A percentile compares a stretch with the other conserved stretches of the same genome.
Evolutionary conservation across 2,329 filamentous ascomycete species (phyloP).

Genomic region (Talaromyces funiculosus): DNA sequence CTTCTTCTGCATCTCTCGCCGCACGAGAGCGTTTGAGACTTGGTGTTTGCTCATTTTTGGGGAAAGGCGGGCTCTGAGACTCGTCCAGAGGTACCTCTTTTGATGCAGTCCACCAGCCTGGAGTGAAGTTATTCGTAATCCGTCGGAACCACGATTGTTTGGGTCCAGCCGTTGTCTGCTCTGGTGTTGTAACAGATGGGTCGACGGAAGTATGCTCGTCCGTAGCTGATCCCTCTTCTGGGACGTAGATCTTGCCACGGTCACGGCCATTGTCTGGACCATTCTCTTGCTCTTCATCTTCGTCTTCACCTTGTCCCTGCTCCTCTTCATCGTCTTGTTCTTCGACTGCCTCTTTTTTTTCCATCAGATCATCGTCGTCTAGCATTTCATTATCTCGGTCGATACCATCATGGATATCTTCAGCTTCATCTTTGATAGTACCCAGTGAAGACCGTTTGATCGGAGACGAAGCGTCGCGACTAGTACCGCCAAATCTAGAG

Average conservation of each 20-base stretch:
- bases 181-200: constrained; percentile 6
- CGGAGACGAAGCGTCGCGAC: constrained; percentile 4
- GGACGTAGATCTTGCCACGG: constrained; percentile 16
- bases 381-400: not conserved
- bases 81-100: constrained; percentile 11
- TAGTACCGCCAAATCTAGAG: not conserved
- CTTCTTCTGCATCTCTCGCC: not conserved
- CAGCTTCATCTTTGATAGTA: not conserved
- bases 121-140: constrained; percentile 17
- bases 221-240: constrained; percentile 11
- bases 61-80: constrained; percentile 11
- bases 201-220: not conserved
- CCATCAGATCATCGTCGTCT: not conserved
- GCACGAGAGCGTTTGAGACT: constrained; percentile 12
- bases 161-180: constrained; percentile 9
- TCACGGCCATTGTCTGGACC: not conserved
- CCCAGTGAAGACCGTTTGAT: not conserved
- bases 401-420: not conserved
- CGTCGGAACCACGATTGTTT: constrained; percentile 35
- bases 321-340: not conserved
- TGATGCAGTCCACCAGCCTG: constrained; percentile 13
- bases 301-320: constrained; percentile 17
- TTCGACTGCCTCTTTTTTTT: not conserved
- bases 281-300: constrained; percentile 17
- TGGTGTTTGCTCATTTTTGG: constrained; percentile 4